phyloP scores from a whole-genome alignment of 768 basidiomycete genomes.

The Russula dissimulans region DNA sequence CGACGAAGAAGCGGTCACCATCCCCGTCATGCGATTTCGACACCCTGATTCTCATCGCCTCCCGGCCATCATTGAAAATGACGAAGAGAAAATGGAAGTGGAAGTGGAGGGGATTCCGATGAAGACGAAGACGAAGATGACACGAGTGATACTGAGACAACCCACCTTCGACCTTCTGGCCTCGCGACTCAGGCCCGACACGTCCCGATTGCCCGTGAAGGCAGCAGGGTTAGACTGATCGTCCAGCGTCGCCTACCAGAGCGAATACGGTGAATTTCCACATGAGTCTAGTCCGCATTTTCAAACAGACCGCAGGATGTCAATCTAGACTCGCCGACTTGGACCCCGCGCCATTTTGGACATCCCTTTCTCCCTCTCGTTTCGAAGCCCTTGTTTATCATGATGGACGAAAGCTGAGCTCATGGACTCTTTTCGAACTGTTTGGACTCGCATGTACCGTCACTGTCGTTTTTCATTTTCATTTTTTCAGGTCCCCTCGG shows the following conservation, averaged over 20 bases:
- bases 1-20: background rate
- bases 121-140: background rate
- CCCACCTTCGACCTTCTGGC: background rate
- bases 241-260: background rate
- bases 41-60: conserved; percentile 5
- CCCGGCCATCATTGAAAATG: background rate
- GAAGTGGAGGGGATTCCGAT: background rate
- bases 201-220: background rate
- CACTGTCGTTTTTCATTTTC: conserved; percentile 1
- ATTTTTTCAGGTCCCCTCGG: background rate
- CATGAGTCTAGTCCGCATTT: background rate
- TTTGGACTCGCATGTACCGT: background rate
- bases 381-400: background rate
- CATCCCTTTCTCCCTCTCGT: background rate
- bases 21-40: background rate
- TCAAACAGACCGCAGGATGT: background rate
- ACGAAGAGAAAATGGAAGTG: background rate
- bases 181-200: no score
- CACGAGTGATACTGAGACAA: background rate
- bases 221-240: background rate
- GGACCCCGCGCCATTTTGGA: background rate
- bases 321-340: background rate
- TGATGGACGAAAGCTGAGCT: background rate
- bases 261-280: background rate
- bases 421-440: conserved; percentile 4